Base-by-base conservation (phyloP, 1,284 basidiomycete species). In the Gymnopus androsaceus region DNA sequence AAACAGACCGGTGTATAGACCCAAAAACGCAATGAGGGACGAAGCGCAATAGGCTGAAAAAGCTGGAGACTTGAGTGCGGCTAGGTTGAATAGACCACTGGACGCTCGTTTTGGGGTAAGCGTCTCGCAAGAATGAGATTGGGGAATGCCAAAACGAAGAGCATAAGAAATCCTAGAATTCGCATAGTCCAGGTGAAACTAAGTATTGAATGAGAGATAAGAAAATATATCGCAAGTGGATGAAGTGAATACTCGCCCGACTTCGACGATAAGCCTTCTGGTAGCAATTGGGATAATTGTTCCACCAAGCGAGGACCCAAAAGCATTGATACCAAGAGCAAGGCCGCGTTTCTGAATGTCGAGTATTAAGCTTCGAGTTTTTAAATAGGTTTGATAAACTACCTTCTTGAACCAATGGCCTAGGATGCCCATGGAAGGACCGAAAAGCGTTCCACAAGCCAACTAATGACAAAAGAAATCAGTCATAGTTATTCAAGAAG, bases 151-250 rank as follows among this genome's bases (percentile, higher is more conserved):
- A 82, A 64, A 8, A 69, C 64, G 19, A 68, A 59, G 7, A 80
- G 47, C 8, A 81, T 63, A 23, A 83, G 74, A 61, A 80, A 79
- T 0, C 73, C 81, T 12, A 82, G 59, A 40, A 80, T 75, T 17
- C 81, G 73, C 74, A 83, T 79, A 1, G 81, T 78, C 81, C 82
- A 83, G 23, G 67, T 68, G 64, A 82, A 82, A 0, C 79, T 79
- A 38, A 25, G 50, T 17, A 14, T 14, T 15, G 19, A 49, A 30
- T 38, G 31, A 40, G 8, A 34, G 30, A 42, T 11, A 21, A 14
- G 21, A 9, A 11, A 28, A n/a, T 17, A 21, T 15, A 11, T n/a
- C n/a, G n/a, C n/a, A 40, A 38, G n/a, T n/a, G n/a, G n/a, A n/a
- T n/a, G n/a, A n/a, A 19, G 33, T 12, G 38, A 17, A 38, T 25